These are phyloP conservation scores for Chytriomyces confervae DNA, from an alignment of 192 early-diverging fungal species.

Conservation along the genomic window DNA sequence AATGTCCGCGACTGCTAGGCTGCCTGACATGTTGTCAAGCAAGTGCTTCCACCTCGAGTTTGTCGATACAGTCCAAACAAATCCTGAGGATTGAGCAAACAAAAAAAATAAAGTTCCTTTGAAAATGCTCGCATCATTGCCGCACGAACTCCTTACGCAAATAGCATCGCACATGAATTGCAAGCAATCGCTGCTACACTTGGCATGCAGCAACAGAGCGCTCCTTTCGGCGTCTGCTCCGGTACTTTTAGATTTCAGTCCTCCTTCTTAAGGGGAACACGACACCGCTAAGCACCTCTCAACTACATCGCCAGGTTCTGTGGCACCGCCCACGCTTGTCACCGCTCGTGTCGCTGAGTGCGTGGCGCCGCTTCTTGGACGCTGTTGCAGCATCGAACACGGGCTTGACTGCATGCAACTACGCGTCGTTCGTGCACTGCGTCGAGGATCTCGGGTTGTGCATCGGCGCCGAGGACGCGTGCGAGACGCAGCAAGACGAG, in stretches of 20 bases:
- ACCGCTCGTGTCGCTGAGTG: background rate
- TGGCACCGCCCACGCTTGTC: conserved; percentile 18
- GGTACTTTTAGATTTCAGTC: background rate
- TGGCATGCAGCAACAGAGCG: too few species aligned
- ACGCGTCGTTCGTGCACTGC: conserved; percentile 19
- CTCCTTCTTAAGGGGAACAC: background rate
- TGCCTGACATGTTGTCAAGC: too few species aligned
- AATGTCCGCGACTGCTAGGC: too few species aligned
- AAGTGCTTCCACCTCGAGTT: too few species aligned
- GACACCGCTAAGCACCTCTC: background rate
- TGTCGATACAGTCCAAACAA: too few species aligned
- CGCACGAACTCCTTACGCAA: conserved; percentile 16
- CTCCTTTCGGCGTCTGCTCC: background rate
- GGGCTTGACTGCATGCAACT: conserved; percentile 5
- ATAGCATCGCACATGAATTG: background rate
- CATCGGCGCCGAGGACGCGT: conserved; percentile 39
- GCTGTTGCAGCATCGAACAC: conserved; percentile 15
- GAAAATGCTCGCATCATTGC: background rate
- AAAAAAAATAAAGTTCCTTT: background rate
- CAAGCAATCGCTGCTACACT: too few species aligned
- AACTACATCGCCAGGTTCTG: too few species aligned
- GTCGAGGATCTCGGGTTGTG: conserved; percentile 41
- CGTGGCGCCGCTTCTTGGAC: conserved; percentile 33
- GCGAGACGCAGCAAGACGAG: background rate
- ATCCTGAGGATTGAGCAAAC: background rate